Evolutionary conservation across 441 rosid genomes (phyloP), one percentile per base, ranked within the genome.

Genomic region (Erodium texanum): DNA sequence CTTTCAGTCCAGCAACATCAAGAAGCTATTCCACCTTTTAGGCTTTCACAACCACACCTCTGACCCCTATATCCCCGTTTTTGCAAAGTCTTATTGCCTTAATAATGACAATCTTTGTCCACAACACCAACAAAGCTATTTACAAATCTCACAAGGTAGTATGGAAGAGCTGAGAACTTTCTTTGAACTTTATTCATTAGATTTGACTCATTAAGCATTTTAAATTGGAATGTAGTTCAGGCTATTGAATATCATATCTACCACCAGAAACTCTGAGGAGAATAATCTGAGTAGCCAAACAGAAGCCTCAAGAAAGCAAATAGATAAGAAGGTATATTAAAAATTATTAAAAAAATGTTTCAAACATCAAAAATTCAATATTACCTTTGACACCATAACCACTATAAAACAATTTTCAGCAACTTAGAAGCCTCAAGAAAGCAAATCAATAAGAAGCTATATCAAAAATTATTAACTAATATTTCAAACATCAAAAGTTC

Each of bases 341-440:
- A 48, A n/a, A 50, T 8, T 14, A 2, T 5, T 48, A n/a, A n/a
- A 3, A 48, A 19, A 48, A 48, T 5, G 2, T 48, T 50, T 50
- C 20, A 50, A 50, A 50, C 20, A 50, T 50, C 20, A n/a, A 50
- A 16, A 15, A 3, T 52, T 52, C 20, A 9, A 52, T 20, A 64
- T 65, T 66, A 85, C 97, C 92, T 91, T 89, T 7, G 83, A 71
- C 71, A 87, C 48, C 97, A 91, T 89, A 62, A 86, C 73, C 24
- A 89, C 96, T 62, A 89, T 59, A 79, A 91, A 91, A 80, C 88
- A 83, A 69, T 82, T 85, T 79, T 87, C 93, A 16, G 76, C 80
- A 73, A 90, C 89, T 64, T 80, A 10, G 45, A 38, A 38, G 45
- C 11, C 45, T 38, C 45, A 1, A 38, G 45, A 38, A 38, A 38